phyloP scores from a whole-genome alignment of 2,329 filamentous ascomycete species.

The Xylaria multiplex region DNA sequence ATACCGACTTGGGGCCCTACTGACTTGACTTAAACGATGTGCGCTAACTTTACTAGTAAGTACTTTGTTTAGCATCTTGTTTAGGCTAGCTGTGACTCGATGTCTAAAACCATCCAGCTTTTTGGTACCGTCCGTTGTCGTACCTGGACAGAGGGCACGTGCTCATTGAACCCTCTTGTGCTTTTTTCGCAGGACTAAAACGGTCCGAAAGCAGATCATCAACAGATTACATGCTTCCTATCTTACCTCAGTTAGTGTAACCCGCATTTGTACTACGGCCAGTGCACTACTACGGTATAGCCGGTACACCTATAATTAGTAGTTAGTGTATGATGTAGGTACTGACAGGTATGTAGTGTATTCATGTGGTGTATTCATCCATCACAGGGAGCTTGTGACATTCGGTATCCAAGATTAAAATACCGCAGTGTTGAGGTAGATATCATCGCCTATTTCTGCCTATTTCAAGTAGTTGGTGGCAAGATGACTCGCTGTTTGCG shows the following conservation, averaged over 20 bases:
- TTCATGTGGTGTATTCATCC: neutral
- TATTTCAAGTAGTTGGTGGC: constrained; percentile 1
- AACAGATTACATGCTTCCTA: neutral
- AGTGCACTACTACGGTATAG: constrained; percentile 1
- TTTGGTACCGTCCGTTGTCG: constrained; percentile 4
- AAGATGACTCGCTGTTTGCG: neutral
- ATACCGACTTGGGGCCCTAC: too few species aligned
- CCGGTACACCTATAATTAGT: constrained; percentile 6
- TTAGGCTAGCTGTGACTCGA: too few species aligned
- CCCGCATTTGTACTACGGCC: neutral
- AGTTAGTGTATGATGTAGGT: too few species aligned
- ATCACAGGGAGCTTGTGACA: neutral
- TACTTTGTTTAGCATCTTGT: too few species aligned
- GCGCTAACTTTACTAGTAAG: too few species aligned
- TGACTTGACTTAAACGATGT: too few species aligned
- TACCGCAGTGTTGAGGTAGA: neutral
- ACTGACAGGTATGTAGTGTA: too few species aligned
- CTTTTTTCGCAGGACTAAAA: constrained; percentile 11
- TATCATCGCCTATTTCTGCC: neutral
- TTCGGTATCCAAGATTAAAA: constrained; percentile 6
- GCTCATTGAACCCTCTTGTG: constrained; percentile 12
- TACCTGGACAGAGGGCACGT: constrained; percentile 18
- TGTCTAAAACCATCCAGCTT: neutral
- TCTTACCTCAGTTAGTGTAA: neutral
- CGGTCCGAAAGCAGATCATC: constrained; percentile 18